Evolutionary conservation across 345 rosid species (phyloP), one percentile per base, ranked within the genome.

Genomic region (Excoecaria cochinchinensis): DNA sequence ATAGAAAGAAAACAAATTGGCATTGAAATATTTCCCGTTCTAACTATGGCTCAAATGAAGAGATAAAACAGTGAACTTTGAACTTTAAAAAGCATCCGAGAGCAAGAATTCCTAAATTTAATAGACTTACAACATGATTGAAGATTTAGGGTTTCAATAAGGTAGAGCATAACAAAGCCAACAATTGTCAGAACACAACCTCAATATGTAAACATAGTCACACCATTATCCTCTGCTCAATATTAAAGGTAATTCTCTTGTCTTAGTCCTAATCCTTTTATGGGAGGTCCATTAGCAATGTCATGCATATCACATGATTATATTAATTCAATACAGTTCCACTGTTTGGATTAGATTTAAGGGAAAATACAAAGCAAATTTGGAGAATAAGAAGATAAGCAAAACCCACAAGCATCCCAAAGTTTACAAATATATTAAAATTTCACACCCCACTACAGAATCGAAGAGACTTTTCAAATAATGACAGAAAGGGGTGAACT

Each of bases 401-500:
- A 50, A 73, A 51, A 24, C 62, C 21, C 44, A 36, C 16, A 55
- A 50, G 48, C 25, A 31, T 51, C 31, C 1, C 31, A 31, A 31
- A 31, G 31, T 31, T 31, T 31, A 31, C 31, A 31, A 31, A 31
- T 31, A 31, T 31, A 31, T 31, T 31, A 31, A 31, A 31, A 31
- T 31, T 31, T 31, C 31, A 31, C 31, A 31, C 31, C 31, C 31
- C 31, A 31, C 31, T 8, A 12, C 48, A 65, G 36, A 68, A n/a
- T 42, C 50, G 12, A 15, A 58, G 67, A 38, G 69, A 61, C 69
- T 47, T 52, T 59, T 69, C 44, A 69, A 80, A 67, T 14, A 47
- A 52, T 42, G 65, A 61, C 47, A 66, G 70, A 50, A 51, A 76
- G 67, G 42, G 57, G 4, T 68, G 63, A 10, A 9, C 73, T 71